Evolutionary conservation across 2,329 filamentous ascomycete species (phyloP).

Genomic region (Sclerotinia borealis): DNA sequence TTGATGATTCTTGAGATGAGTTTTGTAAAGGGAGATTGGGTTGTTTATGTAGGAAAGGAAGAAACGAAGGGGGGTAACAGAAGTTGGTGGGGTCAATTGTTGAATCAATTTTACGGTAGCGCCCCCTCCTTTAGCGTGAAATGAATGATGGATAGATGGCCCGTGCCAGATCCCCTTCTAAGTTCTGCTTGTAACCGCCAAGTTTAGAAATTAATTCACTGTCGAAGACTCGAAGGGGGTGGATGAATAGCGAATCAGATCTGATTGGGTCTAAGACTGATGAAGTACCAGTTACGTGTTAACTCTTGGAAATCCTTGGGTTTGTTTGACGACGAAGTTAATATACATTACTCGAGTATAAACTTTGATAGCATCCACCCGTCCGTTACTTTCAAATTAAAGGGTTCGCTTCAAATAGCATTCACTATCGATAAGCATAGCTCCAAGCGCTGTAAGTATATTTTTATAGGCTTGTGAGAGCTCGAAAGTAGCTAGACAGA

Average conservation of each 20-base stretch:
- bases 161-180: neutral
- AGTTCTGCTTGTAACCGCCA: neutral
- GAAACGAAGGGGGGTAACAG: constrained; percentile 11
- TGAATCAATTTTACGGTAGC: constrained; percentile 11
- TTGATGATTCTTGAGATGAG: constrained; percentile 12
- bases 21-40: constrained; percentile 1
- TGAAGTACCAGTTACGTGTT: no score
- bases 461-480: no score
- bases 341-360: no score
- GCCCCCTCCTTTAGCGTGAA: constrained; percentile 13
- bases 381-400: no score
- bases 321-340: no score
- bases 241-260: neutral
- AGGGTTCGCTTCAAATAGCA: no score
- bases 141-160: neutral
- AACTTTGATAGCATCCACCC: no score
- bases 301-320: no score
- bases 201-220: no score
- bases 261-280: no score
- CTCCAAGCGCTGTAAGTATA: neutral
- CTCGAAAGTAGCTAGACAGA: neutral
- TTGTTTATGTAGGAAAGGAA: constrained; percentile 20
- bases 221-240: no score
- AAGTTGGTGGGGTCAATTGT: constrained; percentile 17
- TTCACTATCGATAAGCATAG: neutral